Conservation (phyloP, 371 early-diverging fungal genomes). For the Umbelopsis sp. region DNA sequence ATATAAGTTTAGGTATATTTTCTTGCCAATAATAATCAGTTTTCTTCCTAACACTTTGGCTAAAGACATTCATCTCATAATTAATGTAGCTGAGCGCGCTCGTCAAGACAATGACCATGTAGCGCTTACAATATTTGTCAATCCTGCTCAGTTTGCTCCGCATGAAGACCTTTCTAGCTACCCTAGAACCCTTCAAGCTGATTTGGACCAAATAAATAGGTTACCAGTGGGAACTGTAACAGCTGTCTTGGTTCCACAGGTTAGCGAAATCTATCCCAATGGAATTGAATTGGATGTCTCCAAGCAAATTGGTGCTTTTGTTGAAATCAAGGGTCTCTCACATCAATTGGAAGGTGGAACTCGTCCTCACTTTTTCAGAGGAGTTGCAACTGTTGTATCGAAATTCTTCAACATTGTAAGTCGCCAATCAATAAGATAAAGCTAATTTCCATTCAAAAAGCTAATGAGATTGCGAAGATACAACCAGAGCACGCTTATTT, state of each 20-base stretch:
- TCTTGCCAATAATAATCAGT: background rate
- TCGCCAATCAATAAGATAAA: background rate
- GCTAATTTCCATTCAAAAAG: background rate
- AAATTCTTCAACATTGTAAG: conserved; percentile 90
- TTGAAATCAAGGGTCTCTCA: conserved; percentile 86
- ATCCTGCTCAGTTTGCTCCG: conserved; percentile 97
- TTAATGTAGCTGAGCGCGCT: conserved; percentile 58
- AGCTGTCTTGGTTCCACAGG: conserved; percentile 81
- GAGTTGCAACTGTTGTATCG: conserved; percentile 94
- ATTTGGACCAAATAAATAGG: conserved; percentile 65
- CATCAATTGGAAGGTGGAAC: conserved; percentile 92
- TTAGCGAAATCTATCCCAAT: conserved; percentile 91
- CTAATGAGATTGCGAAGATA: conserved; percentile 23
- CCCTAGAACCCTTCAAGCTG: conserved; percentile 82
- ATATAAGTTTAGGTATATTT: conserved; percentile 72
- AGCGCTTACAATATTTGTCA: conserved; percentile 92
- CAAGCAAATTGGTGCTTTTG: conserved; percentile 88
- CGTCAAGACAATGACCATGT: conserved; percentile 67
- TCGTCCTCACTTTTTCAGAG: conserved; percentile 97
- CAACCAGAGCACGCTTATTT: conserved; percentile 87
- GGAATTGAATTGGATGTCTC: conserved; percentile 81
- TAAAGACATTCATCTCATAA: background rate
- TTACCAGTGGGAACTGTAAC: conserved; percentile 45
- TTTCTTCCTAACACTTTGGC: background rate
- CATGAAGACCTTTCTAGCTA: conserved; percentile 92